These are phyloP conservation scores for Neofusicoccum kwambonambiense DNA, from an alignment of 2,329 filamentous ascomycete species.

Conservation along the genomic window DNA sequence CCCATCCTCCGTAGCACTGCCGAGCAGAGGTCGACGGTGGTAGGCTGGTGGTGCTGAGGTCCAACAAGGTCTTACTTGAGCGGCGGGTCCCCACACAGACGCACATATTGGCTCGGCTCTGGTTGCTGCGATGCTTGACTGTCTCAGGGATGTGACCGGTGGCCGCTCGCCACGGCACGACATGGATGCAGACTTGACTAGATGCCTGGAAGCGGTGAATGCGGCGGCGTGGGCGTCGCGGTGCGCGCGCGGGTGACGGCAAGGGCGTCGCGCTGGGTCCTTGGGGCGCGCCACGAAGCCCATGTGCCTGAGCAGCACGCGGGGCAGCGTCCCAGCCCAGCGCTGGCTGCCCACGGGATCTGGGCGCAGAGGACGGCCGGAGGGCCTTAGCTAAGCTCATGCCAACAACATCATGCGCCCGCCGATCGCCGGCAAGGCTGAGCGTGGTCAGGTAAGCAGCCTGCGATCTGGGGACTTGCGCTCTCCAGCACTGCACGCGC, in stretches of 20 bases:
- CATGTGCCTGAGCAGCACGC: conserved; percentile 15
- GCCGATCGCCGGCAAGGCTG: conserved; percentile 18
- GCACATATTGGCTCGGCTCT: conserved; percentile 7
- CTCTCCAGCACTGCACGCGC: neutral
- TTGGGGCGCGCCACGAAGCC: neutral
- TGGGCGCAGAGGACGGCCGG: too few relatives aligned
- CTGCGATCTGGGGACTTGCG: neutral
- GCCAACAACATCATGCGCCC: neutral
- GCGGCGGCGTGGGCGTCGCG: neutral
- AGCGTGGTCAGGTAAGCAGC: conserved; percentile 8
- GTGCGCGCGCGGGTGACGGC: conserved; percentile 5
- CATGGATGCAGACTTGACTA: conserved; percentile 3
- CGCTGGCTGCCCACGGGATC: too few relatives aligned
- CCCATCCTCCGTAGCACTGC: conserved; percentile 15
- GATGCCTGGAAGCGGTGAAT: neutral
- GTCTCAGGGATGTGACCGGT: conserved; percentile 8
- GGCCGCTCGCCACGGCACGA: conserved; percentile 8
- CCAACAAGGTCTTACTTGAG: conserved; percentile 16
- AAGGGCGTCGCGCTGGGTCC: neutral
- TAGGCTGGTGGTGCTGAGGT: neutral
- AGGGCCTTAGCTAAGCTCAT: conserved; percentile 4
- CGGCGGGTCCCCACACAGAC: conserved; percentile 12
- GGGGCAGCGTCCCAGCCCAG: neutral
- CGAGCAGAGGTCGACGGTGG: neutral
- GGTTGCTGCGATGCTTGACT: conserved; percentile 8